Evolutionary conservation across 768 basidiomycete genomes (phyloP).

Genomic region (Lactarius psammicola): DNA sequence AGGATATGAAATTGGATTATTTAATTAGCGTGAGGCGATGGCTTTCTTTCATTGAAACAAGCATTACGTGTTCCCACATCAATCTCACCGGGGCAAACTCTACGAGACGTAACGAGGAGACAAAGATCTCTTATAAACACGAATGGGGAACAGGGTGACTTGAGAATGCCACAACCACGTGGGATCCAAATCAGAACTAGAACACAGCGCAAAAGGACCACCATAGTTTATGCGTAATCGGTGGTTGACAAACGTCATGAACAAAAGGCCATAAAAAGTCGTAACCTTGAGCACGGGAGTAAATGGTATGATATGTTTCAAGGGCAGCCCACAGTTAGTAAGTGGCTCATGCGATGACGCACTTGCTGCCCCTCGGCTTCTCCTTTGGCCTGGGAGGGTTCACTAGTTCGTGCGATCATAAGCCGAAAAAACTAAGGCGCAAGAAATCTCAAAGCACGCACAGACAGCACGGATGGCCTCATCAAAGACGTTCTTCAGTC

Average conservation of each 20-base stretch:
- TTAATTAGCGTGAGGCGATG: neutral
- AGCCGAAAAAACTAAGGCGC: slow-evolving; percentile 5
- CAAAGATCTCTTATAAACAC: slow-evolving; percentile 25
- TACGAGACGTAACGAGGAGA: slow-evolving; percentile 16
- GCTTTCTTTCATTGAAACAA: neutral
- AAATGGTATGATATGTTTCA: slow-evolving; percentile 63
- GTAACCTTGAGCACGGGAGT: slow-evolving; percentile 65
- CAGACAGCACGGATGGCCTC: slow-evolving; percentile 96
- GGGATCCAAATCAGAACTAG: slow-evolving; percentile 15
- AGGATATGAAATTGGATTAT: neutral
- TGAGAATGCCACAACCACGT: slow-evolving; percentile 13
- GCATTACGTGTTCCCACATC: slow-evolving; percentile 10
- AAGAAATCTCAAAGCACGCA: slow-evolving; percentile 46
- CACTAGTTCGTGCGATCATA: slow-evolving; percentile 44
- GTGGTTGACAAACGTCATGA: slow-evolving; percentile 26
- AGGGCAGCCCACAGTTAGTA: slow-evolving; percentile 30
- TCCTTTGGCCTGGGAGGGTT: slow-evolving; percentile 67
- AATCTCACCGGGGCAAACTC: slow-evolving; percentile 8
- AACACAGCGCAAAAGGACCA: slow-evolving; percentile 20
- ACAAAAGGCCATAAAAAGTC: slow-evolving; percentile 48
- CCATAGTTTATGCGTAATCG: slow-evolving; percentile 34
- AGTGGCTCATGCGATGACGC: slow-evolving; percentile 57
- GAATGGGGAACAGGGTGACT: slow-evolving; percentile 22
- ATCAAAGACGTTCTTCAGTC: slow-evolving; percentile 98
- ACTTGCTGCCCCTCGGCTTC: slow-evolving; percentile 51